phyloP scores from a whole-genome alignment of 495 filamentous ascomycete species.

The Aspergillus bridgeri region DNA sequence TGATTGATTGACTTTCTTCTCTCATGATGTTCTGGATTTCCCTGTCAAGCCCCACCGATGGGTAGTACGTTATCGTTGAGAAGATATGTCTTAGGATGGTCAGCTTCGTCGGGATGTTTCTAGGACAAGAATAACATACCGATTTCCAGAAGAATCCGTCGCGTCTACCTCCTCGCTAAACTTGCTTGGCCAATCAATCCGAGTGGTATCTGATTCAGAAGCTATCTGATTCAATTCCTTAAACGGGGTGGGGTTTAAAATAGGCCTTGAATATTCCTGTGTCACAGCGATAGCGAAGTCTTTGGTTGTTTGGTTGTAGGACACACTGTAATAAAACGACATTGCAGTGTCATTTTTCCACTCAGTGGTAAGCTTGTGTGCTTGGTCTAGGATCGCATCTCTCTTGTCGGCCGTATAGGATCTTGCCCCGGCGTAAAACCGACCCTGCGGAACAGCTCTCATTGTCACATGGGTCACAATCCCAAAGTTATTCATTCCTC shows the following conservation, averaged over 20 bases:
- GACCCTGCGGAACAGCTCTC: not conserved
- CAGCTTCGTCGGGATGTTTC: no score
- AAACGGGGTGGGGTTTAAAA: not conserved
- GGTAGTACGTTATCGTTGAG: conserved; percentile 31
- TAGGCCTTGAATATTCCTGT: not conserved
- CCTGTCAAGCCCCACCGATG: conserved; percentile 48
- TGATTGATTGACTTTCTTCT: conserved; percentile 29
- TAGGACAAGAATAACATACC: no score
- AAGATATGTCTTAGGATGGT: conserved; percentile 36
- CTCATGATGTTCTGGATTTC: conserved; percentile 59
- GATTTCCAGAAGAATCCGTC: conserved; percentile 1
- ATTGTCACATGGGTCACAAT: conserved; percentile 12
- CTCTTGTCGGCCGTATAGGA: conserved; percentile 38
- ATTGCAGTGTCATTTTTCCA: conserved; percentile 33
- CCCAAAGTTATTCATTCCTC: conserved; percentile 18
- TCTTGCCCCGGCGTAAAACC: conserved; percentile 28
- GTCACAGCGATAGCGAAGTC: not conserved
- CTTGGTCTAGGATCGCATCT: conserved; percentile 31
- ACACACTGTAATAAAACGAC: conserved; percentile 34
- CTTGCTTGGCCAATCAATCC: not conserved
- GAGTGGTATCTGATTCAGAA: not conserved
- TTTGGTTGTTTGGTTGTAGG: conserved; percentile 15
- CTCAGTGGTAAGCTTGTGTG: conserved; percentile 30
- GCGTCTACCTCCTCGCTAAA: not conserved
- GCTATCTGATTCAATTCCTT: not conserved